Evolutionary conservation across 257 asterid species (phyloP).

Genomic region (Fraxinus pennsylvanica): DNA sequence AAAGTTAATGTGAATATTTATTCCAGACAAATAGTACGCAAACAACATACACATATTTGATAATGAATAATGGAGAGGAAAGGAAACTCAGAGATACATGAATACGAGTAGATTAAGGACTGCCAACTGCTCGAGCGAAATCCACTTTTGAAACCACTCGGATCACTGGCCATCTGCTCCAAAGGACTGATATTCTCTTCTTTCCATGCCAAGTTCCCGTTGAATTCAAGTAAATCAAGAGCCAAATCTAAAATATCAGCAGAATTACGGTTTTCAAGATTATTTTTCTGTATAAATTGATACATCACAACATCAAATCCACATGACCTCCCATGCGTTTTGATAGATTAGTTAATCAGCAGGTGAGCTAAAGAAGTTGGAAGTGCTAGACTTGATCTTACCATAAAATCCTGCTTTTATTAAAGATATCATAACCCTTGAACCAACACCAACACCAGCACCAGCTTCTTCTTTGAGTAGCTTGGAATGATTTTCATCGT

Average conservation of each 20-base stretch:
- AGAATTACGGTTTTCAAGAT: neutral
- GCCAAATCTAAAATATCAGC: constrained; percentile 22
- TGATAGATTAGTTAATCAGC: neutral
- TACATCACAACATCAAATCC: neutral
- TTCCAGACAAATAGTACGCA: too few relatives aligned
- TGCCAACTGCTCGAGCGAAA: neutral
- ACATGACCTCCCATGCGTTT: neutral
- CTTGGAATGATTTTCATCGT: neutral
- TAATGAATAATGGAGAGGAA: too few relatives aligned
- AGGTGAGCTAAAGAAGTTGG: neutral
- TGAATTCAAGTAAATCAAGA: constrained; percentile 16
- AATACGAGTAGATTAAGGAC: neutral
- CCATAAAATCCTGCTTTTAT: constrained; percentile 27
- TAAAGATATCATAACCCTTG: constrained; percentile 15
- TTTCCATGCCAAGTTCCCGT: constrained; percentile 25
- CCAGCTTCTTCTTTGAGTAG: too few relatives aligned
- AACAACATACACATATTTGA: neutral
- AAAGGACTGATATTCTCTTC: constrained; percentile 21
- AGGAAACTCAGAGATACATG: too few relatives aligned
- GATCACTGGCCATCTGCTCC: constrained; percentile 1
- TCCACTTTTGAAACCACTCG: neutral
- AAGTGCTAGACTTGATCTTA: neutral
- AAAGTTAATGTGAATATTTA: too few relatives aligned
- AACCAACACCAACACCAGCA: neutral
- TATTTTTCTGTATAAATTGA: neutral